Evolutionary conservation across 495 filamentous ascomycete genomes (phyloP).

Genomic region (Daldinia decipiens): DNA sequence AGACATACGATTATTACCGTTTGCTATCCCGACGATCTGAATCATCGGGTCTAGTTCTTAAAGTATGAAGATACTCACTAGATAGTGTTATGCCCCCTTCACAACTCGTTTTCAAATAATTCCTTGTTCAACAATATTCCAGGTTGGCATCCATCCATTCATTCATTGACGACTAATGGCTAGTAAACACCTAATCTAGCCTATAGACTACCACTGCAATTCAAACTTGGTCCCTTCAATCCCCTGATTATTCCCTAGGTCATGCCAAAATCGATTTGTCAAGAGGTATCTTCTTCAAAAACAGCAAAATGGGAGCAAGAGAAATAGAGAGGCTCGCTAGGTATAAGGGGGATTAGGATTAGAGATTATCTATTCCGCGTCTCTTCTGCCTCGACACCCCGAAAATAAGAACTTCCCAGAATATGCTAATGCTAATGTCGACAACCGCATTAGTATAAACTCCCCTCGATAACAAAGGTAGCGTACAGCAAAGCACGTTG

Average conservation of each 20-base stretch:
- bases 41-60: too few species aligned
- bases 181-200: conserved; percentile 1
- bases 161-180: conserved; percentile 1
- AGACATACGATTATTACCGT: neutral
- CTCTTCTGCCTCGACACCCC: neutral
- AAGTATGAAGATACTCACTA: too few species aligned
- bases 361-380: neutral
- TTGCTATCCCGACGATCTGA: neutral
- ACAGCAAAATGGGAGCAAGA: neutral
- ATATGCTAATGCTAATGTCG: neutral
- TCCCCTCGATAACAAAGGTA: neutral
- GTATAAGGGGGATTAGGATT: neutral
- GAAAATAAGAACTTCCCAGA: neutral
- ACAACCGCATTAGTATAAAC: neutral
- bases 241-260: neutral
- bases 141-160: conserved; percentile 14
- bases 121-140: neutral
- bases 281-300: conserved; percentile 37
- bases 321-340: neutral
- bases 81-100: neutral
- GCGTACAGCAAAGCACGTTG: neutral
- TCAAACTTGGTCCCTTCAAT: conserved; percentile 18
- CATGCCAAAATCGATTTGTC: conserved; percentile 19
- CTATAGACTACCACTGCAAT: conserved; percentile 9
- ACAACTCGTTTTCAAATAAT: neutral